A percentile compares a stretch with the other conserved stretches of the same genome.
phyloP scores from a whole-genome alignment of 2,329 filamentous ascomycete genomes.

The Amauroascus verrucosus region DNA sequence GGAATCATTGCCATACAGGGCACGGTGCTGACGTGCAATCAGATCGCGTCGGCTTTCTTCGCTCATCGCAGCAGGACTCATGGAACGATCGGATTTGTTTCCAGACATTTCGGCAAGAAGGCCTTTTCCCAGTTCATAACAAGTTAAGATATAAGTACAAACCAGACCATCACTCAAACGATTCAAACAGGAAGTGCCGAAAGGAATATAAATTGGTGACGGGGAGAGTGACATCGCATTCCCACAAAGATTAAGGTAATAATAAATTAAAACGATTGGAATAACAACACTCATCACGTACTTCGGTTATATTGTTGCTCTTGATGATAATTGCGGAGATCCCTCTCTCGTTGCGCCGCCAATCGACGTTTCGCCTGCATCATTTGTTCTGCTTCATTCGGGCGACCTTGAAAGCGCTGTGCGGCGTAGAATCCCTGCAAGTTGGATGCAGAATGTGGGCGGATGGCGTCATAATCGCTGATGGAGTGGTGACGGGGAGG shows the following conservation, averaged over 20 bases:
- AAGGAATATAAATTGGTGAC: conserved; percentile 11
- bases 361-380: conserved; percentile 98
- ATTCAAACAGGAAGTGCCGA: conserved; percentile 24
- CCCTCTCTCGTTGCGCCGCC: conserved; percentile 96
- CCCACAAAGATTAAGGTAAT: conserved; percentile 10
- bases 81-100: conserved; percentile 74
- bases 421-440: conserved; percentile 89
- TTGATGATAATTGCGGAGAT: conserved; percentile 98
- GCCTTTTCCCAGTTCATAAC: conserved; percentile 41
- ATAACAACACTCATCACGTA: conserved; percentile 43
- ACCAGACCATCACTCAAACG: conserved; percentile 34
- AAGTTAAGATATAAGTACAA: conserved; percentile 36
- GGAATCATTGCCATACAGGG: conserved; percentile 71
- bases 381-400: conserved; percentile 92
- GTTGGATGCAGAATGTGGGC: conserved; percentile 64
- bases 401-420: conserved; percentile 81
- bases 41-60: conserved; percentile 94
- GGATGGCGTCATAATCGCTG: conserved; percentile 70
- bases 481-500: conserved; percentile 71
- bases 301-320: conserved; percentile 99
- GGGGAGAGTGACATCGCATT: conserved; percentile 10
- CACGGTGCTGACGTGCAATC: conserved; percentile 89
- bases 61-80: conserved; percentile 77
- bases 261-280: conserved; percentile 19
- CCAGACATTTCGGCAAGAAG: conserved; percentile 57